Base-by-base conservation (phyloP, 176 grass and related monocot genomes). In the Oryza punctata region DNA sequence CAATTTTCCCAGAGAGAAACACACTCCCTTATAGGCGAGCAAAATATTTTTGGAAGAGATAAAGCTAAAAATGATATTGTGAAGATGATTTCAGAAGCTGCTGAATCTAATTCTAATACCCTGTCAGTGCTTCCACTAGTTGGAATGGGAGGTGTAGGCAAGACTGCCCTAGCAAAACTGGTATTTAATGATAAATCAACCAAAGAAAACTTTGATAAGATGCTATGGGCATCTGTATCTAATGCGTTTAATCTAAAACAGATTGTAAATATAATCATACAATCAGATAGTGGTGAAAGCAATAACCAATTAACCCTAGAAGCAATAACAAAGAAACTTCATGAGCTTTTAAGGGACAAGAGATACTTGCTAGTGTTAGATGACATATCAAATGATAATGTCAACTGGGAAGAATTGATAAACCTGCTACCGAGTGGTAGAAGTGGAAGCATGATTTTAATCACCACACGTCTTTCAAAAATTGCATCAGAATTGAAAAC, bases 361-460 rank as follows among this genome's bases (percentile, higher is more conserved):
- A 54, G 46, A 26, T 81, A 70, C 24, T 81, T 81, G 23, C 46
- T 81, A 69, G 78, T 70, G 13, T 21, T 81, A 38, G 78, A 81
- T 57, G 78, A 40, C 23, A 54, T 80, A 46, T 80, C 28, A 49
- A 16, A 69, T 37, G 65, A 54, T 4, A 33, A 38, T 15, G 0
- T 33, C 16, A 57, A 21, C 1, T 81, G 78, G 78, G 65, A 57
- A 38, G 78, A 80, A 1, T 12, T 80, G 46, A 69, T 8, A 57
- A 70, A 15, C 21, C 7, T 81, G 0, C 29, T 81, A 19, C 4
- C 12, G 3, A 27, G 13, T 6, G 27, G 30, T 70, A n/a, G 46
- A 7, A 59, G 1, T 4, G 65, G 66, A 59, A 54, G 65, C 12
- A 46, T 80, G 12, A 12, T 80, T 69, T 0, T 80, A 54, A n/a